Evolutionary conservation across 177 flowering plant genomes (phyloP).

Genomic region (Tripterygium wilfordii): DNA sequence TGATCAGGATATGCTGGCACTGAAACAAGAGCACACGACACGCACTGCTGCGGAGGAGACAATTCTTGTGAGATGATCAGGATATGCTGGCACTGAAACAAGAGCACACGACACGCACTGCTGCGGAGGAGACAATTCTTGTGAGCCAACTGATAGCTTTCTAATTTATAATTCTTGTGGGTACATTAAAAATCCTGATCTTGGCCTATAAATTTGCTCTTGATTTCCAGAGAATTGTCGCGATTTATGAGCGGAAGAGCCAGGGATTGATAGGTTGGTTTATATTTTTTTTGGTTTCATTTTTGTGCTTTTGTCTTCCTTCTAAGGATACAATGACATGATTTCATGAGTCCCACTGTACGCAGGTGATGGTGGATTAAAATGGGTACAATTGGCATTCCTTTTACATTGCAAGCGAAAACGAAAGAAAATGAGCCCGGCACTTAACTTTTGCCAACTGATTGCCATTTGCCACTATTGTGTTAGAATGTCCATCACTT

Average conservation of each 20-base stretch:
- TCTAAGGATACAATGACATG: too few species aligned
- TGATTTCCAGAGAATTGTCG: conserved; percentile 20
- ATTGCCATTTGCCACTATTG: too few species aligned
- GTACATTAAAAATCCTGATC: too few species aligned
- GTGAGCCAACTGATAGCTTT: too few species aligned
- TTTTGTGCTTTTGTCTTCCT: background rate
- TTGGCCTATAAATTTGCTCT: too few species aligned
- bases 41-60: conserved; percentile 94
- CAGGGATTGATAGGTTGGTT: conserved; percentile 24
- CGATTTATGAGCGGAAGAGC: conserved; percentile 28
- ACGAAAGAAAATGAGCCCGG: conserved; percentile 5
- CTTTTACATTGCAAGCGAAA: background rate
- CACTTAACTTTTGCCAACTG: conserved; percentile 1
- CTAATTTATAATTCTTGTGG: too few species aligned
- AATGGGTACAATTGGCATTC: too few species aligned
- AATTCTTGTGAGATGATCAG: too few species aligned
- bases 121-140: conserved; percentile 87
- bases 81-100: conserved; percentile 83
- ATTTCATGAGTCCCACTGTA: too few species aligned
- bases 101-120: conserved; percentile 82
- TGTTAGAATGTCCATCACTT: too few species aligned
- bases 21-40: conserved; percentile 77
- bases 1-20: conserved; percentile 74
- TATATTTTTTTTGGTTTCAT: background rate
- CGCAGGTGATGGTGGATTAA: too few species aligned